A percentile compares a stretch with the other conserved stretches of the same genome.
Evolutionary conservation across 1,284 basidiomycete species (phyloP).

Genomic region (Leccinum discolor): DNA sequence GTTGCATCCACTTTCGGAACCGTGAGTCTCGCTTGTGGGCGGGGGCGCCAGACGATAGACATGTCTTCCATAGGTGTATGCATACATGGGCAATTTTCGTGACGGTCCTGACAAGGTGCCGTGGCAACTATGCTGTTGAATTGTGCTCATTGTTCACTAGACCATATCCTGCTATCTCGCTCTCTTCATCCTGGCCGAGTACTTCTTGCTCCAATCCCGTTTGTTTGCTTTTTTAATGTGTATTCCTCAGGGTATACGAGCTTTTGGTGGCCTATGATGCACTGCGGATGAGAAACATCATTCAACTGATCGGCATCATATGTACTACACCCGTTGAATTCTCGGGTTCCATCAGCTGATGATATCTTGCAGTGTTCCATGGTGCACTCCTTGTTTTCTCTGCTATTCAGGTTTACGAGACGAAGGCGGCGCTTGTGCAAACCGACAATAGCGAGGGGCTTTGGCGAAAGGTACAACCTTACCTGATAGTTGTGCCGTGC

Average conservation of each 20-base stretch:
- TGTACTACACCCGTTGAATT: slow-evolving; percentile 39
- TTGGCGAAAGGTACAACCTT: slow-evolving; percentile 47
- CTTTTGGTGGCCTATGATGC: slow-evolving; percentile 75
- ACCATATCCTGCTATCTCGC: slow-evolving; percentile 85
- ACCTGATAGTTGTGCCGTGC: slow-evolving; percentile 56
- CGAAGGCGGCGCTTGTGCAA: slow-evolving; percentile 52
- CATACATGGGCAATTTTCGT: slow-evolving; percentile 39
- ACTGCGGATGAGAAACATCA: slow-evolving; percentile 72
- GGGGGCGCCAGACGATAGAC: slow-evolving; percentile 1
- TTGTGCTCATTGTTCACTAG: slow-evolving; percentile 35
- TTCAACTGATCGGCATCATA: slow-evolving; percentile 74
- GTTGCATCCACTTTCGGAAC: slow-evolving; percentile 54
- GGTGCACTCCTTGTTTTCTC: slow-evolving; percentile 70
- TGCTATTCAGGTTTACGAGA: slow-evolving; percentile 75
- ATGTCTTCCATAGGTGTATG: slow-evolving; percentile 48
- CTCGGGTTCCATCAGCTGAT: slow-evolving; percentile 11
- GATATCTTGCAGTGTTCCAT: slow-evolving; percentile 62
- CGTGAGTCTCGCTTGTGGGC: slow-evolving; percentile 32
- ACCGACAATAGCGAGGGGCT: slow-evolving; percentile 20
- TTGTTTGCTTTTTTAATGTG: background rate
- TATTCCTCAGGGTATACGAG: slow-evolving; percentile 62
- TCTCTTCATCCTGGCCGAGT: slow-evolving; percentile 79
- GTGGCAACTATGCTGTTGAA: slow-evolving; percentile 6
- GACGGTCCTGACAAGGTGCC: slow-evolving; percentile 53
- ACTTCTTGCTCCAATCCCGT: slow-evolving; percentile 19